These are phyloP conservation scores for Erythrobasidium yunnanense DNA, from an alignment of 768 basidiomycete genomes.

Conservation along the genomic window DNA sequence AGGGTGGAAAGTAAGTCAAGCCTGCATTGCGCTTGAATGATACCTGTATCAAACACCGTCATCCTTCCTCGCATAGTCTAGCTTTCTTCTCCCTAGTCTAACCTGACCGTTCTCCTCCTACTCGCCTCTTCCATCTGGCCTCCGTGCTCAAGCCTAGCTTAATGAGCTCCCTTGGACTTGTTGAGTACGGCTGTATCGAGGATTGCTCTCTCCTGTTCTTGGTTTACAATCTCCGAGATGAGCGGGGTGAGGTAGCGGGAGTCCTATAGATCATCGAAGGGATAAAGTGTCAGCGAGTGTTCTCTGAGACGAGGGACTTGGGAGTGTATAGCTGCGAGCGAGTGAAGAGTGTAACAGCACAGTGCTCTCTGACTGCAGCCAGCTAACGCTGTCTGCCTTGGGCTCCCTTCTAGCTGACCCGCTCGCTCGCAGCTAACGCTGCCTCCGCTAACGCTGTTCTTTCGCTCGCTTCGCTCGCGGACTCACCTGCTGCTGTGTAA, in stretches of 20 bases:
- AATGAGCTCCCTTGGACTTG: slow-evolving; percentile 9
- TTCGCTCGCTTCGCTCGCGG: background rate
- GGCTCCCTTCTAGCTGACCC: background rate
- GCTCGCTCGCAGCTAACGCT: background rate
- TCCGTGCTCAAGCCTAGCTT: too few relatives aligned
- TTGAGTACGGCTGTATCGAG: slow-evolving; percentile 20
- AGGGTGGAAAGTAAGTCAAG: too few relatives aligned
- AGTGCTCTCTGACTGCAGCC: background rate
- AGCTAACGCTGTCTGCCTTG: background rate
- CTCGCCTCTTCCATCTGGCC: too few relatives aligned
- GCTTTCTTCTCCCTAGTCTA: too few relatives aligned
- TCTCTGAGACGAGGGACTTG: too few relatives aligned
- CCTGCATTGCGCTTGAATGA: too few relatives aligned
- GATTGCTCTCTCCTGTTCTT: slow-evolving; percentile 1
- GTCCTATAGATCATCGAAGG: background rate
- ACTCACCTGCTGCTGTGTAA: slow-evolving; percentile 58
- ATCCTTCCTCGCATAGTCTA: too few relatives aligned
- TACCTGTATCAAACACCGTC: too few relatives aligned
- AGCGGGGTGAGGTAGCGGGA: slow-evolving; percentile 24
- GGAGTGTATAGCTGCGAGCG: too few relatives aligned
- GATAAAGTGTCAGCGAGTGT: background rate
- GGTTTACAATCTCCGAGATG: slow-evolving; percentile 11
- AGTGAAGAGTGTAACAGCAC: background rate
- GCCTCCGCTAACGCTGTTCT: background rate
- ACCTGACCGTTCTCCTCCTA: too few relatives aligned